Evolutionary conservation across 2,329 filamentous ascomycete genomes (phyloP), one percentile per base, ranked within the genome.

Genomic region (Aspergillus floridensis): DNA sequence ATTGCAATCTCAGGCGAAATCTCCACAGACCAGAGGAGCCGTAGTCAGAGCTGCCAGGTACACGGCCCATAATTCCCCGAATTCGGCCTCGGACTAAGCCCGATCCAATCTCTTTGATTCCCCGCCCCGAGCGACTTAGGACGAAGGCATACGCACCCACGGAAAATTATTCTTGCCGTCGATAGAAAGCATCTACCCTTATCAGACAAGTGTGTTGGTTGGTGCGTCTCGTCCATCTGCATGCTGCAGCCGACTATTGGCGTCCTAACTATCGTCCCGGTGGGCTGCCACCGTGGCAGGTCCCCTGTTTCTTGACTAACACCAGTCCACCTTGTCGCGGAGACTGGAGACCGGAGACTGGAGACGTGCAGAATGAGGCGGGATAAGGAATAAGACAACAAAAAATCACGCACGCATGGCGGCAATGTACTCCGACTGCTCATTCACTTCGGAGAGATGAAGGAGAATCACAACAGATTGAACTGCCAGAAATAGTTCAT

Each of bases 61-160:
- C 35, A 24, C 31, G 51, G 32, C 32, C 51, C 22, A 53, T 44
- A 53, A 53, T 44, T 53, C 51, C 51, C 51, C 51, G 51, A 53
- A 22, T 53, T 38, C 19, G 51, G 31, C 29, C 31, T 53, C 51
- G 52, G 53, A 32, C 53, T 55, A 55, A 31, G 32, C 53, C 53
- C 53, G 52, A 54, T 44, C 35, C 52, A 54, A 55, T 29, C 41
- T 32, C 29, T 19, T 8, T 21, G 1, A 44, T 16, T 44, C 38
- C 38, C 38, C 38, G 16, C 38, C 38, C 38, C 38, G 38, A 44
- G 38, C 38, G 16, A 16, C 16, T 19, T 16, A 19, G 8, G 38
- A 44, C 5, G 14, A 44, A 19, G 38, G 38, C 38, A 19, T 44
- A 44, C 38, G 38, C 38, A 44, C 38, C 32, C 38, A 44, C 38